Evolutionary conservation across 805 yeast species (phyloP).

Genomic region (Metschnikowia arizonensis): DNA sequence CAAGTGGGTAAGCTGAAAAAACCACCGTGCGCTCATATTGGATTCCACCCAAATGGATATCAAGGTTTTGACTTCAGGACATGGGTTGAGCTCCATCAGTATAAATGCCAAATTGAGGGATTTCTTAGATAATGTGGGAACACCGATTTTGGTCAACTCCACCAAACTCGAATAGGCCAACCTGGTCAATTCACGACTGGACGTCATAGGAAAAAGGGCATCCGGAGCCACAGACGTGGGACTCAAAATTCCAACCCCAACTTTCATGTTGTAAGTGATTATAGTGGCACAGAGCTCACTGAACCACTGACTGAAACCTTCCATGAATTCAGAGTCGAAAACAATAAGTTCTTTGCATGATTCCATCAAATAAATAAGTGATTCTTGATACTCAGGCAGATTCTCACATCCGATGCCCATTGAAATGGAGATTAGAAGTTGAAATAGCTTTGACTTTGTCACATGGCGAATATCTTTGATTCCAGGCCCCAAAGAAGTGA

Average conservation of each 20-base stretch:
- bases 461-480: constrained; percentile 22
- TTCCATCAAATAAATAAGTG: constrained; percentile 23
- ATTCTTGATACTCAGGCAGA: constrained; percentile 24
- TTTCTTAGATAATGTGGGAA: constrained; percentile 33
- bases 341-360: constrained; percentile 37
- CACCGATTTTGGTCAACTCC: constrained; percentile 41
- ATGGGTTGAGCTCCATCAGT: constrained; percentile 46
- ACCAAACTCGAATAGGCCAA: constrained; percentile 53
- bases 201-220: constrained; percentile 43
- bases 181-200: constrained; percentile 37
- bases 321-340: constrained; percentile 34
- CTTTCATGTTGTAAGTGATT: constrained; percentile 33
- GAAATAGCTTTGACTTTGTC: constrained; percentile 23
- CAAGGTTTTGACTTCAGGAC: constrained; percentile 41
- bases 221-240: constrained; percentile 38
- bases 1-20: constrained; percentile 48
- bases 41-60: constrained; percentile 60
- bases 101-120: constrained; percentile 60
- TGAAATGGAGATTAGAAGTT: constrained; percentile 27
- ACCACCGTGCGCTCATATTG: constrained; percentile 51
- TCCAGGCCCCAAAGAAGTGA: constrained; percentile 39
- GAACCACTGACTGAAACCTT: constrained; percentile 31
- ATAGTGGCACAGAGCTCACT: constrained; percentile 22
- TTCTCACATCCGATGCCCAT: constrained; percentile 31
- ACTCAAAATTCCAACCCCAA: constrained; percentile 28